Evolutionary conservation across 2,329 filamentous ascomycete genomes (phyloP), one percentile per base, ranked within the genome.

Genomic region (Cladophialophora carrionii): DNA sequence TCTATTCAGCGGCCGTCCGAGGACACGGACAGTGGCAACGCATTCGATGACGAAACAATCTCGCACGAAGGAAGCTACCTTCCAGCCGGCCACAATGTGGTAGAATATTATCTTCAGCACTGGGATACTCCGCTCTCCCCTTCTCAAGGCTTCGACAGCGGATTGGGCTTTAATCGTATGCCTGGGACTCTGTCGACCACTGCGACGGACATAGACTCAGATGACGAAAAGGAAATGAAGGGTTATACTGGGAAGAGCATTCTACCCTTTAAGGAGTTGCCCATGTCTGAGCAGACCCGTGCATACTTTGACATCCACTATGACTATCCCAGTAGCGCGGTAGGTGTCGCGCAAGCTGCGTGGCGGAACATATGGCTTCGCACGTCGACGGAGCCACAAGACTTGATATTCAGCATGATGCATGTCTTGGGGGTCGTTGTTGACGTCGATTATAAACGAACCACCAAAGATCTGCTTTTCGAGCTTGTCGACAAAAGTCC

Each of bases 381-480:
- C 10, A 55, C 53, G 12, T 55, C 53, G 9, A 55, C 53, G 3
- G 29, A 55, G 53, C 53, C 53, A 55, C 53, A 55, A 12, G 53
- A 55, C 12, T 26, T 55, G 53, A 37, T 55, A 5, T 55, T 55
- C 29, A 55, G 53, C 53, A 34, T 55, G 53, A 55, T 55, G 53
- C 53, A 55, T 37, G 22, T 55, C 53, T 31, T 55, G 22, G 22
- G 32, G 0, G 29, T 31, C 1, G 9, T 10, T 20, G 7, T 52
- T 29, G 22, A 26, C 5, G 48, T 52, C 26, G 48, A 52, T 14
- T 52, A 52, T 3, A 29, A 12, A 8, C 7, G 48, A 24, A 6
- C 48, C 20, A 20, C 14, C 22, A 29, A 52, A 24, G 48, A 52
- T 14, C 48, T 52, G 20, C 48, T 52, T 14, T 52, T 52, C 26